Conservation (phyloP, 345 rosid genomes). For the Brassica juncea region DNA sequence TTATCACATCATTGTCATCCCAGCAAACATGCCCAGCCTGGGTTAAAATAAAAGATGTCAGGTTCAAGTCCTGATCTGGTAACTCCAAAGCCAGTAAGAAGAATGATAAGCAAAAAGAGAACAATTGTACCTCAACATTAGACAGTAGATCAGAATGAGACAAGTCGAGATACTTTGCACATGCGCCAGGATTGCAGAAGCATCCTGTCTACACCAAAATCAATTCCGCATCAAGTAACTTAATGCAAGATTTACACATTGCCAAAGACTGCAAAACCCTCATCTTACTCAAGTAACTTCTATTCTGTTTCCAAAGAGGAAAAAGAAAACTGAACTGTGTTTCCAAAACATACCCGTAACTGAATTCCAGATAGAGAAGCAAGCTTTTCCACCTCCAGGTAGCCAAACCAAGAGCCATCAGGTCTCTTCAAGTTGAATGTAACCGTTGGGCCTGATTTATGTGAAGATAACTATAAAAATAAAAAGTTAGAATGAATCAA, state of each 20-base stretch:
- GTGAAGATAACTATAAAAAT: conserved; percentile 49
- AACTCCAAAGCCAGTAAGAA: conserved; percentile 7
- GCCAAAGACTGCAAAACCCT: conserved; percentile 7
- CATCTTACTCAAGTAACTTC: conserved; percentile 4
- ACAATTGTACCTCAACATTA: conserved; percentile 68
- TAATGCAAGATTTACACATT: conserved; percentile 7
- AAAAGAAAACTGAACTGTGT: conserved; percentile 9
- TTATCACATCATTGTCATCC: conserved; percentile 89
- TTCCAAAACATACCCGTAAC: conserved; percentile 69
- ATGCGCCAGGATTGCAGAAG: conserved; percentile 99
- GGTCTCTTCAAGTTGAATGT: conserved; percentile 88
- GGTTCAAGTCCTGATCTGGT: conserved; percentile 8
- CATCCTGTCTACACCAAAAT: conserved; percentile 90
- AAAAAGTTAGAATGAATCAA: conserved; percentile 29
- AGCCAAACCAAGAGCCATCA: conserved; percentile 95
- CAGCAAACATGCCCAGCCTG: conserved; percentile 98
- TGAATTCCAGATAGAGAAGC: conserved; percentile 93
- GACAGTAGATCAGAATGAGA: conserved; percentile 84
- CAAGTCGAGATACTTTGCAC: conserved; percentile 89
- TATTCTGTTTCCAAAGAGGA: background rate
- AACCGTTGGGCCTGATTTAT: conserved; percentile 61
- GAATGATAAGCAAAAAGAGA: background rate
- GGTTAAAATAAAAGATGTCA: conserved; percentile 19
- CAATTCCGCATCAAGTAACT: conserved; percentile 20
- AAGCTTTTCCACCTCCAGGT: conserved; percentile 90